These are phyloP conservation scores for Cicer yamashitae DNA, from an alignment of 306 rosid species.

Conservation along the genomic window DNA sequence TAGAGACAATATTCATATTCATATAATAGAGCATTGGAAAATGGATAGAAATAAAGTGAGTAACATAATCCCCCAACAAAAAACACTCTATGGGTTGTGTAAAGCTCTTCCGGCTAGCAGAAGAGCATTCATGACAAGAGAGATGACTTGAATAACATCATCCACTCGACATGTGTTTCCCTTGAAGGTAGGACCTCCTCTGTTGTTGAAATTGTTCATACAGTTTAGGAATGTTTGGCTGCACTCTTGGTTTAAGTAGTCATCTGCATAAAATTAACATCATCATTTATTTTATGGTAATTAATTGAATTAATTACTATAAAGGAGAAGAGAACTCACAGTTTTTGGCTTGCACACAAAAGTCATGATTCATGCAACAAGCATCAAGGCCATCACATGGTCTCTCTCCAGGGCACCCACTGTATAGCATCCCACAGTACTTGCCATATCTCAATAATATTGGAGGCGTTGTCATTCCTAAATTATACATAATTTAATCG, in stretches of 20 bases:
- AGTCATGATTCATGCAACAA: conserved; percentile 84
- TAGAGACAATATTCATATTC: too few relatives aligned
- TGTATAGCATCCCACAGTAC: conserved; percentile 79
- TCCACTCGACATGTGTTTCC: conserved; percentile 71
- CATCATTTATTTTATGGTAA: background rate
- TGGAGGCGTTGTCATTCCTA: conserved; percentile 63
- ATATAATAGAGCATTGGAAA: too few relatives aligned
- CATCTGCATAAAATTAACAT: conserved; percentile 56
- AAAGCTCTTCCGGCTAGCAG: conserved; percentile 71
- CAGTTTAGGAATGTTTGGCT: conserved; percentile 66
- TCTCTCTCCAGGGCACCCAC: conserved; percentile 85
- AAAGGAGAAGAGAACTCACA: conserved; percentile 41
- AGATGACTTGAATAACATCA: conserved; percentile 64
- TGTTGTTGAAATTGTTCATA: conserved; percentile 57
- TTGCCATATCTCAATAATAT: conserved; percentile 78
- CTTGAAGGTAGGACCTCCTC: conserved; percentile 54
- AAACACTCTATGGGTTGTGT: conserved; percentile 57
- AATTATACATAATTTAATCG: background rate
- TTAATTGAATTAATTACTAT: background rate
- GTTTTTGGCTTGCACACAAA: conserved; percentile 67
- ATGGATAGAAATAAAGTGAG: too few relatives aligned
- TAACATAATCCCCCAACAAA: too few relatives aligned
- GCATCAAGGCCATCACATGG: conserved; percentile 92
- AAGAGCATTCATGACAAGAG: conserved; percentile 77
- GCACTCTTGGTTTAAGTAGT: conserved; percentile 79